Conservation (phyloP, 1,284 basidiomycete species). For the Sporisorium graminicola region DNA sequence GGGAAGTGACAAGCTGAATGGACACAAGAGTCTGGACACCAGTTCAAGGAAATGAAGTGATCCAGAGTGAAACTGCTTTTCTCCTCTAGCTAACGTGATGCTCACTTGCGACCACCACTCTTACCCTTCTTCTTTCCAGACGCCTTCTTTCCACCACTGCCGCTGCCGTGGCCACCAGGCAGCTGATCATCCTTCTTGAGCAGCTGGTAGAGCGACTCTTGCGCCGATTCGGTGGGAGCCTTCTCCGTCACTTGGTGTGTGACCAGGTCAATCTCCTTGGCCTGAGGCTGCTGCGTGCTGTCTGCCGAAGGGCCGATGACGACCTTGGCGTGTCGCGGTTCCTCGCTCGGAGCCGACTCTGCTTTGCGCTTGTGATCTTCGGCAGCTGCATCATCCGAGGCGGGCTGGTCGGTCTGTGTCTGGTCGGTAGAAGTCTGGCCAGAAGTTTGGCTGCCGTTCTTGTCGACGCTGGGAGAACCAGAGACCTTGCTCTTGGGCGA, state of each 20-base stretch:
- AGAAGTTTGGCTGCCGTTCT: background rate
- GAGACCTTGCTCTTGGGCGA: constrained; percentile 35
- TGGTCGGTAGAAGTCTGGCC: background rate
- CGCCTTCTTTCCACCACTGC: constrained; percentile 18
- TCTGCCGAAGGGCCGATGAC: constrained; percentile 33
- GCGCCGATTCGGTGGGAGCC: constrained; percentile 8
- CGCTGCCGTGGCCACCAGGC: constrained; percentile 8
- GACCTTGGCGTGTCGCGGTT: constrained; percentile 36
- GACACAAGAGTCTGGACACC: background rate
- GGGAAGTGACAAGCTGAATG: background rate
- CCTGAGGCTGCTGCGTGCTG: constrained; percentile 18
- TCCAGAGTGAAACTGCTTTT: no score
- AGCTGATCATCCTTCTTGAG: constrained; percentile 50
- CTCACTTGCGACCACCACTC: constrained; percentile 23
- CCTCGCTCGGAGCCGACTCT: constrained; percentile 6
- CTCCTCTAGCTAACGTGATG: no score
- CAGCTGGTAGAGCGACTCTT: constrained; percentile 43
- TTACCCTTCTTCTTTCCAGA: constrained; percentile 35
- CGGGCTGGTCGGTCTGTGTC: constrained; percentile 5
- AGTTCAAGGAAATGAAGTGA: no score
- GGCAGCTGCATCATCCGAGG: background rate
- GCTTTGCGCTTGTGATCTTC: constrained; percentile 26
- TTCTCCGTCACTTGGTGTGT: constrained; percentile 41
- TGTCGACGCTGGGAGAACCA: constrained; percentile 21
- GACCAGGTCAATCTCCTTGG: constrained; percentile 44